Base-by-base conservation (phyloP, 2,329 filamentous ascomycete genomes). In the Beauveria sp. region DNA sequence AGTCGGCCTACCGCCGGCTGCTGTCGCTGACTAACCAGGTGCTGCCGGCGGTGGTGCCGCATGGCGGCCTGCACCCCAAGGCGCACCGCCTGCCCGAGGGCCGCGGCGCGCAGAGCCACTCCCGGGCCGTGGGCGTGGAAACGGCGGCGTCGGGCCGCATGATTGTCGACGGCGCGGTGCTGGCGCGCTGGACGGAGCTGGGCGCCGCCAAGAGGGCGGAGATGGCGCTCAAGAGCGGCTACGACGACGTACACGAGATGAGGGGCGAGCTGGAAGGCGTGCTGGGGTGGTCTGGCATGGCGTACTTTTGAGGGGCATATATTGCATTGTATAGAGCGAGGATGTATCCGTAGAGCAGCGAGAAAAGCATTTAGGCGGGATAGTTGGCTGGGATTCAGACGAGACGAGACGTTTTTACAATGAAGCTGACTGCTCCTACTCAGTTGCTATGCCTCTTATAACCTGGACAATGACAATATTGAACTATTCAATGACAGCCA, bases 21-120 rank as follows among this genome's bases (percentile, higher is more conserved):
- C 87, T 87, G 4, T 91, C 90, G 1, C 79, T 99, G 4, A 85
- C 93, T 52, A 89, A 87, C 4, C 92, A 96, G 70, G 80, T 99
- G 1, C 81, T 87, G 9, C 90, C 86, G 40, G 86, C 87, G 0
- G 82, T 97, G 8, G 86, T 90, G 49, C 87, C 92, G 65, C 78
- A 89, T 5, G 90, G 87, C 8, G 91, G 90, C 0, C 79, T 97
- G 55, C 98, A 98, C 73, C 89, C 91, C 2, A 86, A 89, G 60
- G 90, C 87, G 0, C 90, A 93, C 75, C 83, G 95, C 16, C 78
- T 78, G 53, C 84, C 68, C 71, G 81, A 66, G 10, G 72, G 74
- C 65, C 80, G 71, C 72, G 80, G 70, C 71, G 82, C 72, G 69
- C 75, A 62, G 65, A 58, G 61, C 56, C 57, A 61, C 51, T 61